These are phyloP conservation scores for Solanum neorickii DNA, from an alignment of 257 asterid species.

Conservation along the genomic window DNA sequence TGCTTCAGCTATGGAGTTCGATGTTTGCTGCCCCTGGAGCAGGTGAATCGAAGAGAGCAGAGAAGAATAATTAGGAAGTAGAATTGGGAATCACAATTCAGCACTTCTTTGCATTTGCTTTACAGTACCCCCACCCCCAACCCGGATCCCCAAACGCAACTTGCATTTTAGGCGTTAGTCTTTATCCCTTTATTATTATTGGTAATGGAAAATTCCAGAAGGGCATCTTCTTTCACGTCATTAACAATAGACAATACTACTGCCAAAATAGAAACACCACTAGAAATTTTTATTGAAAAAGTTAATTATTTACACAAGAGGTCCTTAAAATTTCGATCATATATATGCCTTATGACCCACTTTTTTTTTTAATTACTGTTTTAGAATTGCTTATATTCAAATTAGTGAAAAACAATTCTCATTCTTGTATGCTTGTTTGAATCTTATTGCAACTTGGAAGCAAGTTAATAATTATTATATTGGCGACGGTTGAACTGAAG, in stretches of 20 bases:
- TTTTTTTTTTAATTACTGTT: background rate
- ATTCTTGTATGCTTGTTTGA: background rate
- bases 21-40: background rate
- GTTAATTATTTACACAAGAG: background rate
- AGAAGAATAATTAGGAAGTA: background rate
- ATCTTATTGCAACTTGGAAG: background rate
- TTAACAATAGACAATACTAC: background rate
- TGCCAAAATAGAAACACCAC: background rate
- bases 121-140: background rate
- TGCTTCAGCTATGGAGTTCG: background rate
- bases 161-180: background rate
- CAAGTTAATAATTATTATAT: background rate
- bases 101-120: background rate
- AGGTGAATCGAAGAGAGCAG: background rate
- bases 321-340: background rate
- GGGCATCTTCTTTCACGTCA: background rate
- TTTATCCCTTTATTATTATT: background rate
- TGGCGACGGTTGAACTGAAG: background rate
- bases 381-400: background rate
- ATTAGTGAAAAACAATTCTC: background rate
- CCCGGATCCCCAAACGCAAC: background rate
- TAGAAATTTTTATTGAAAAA: background rate
- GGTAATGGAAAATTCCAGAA: background rate
- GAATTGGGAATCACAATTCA: background rate
- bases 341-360: background rate